A percentile compares a stretch with the other conserved stretches of the same genome.
Evolutionary conservation across 192 early-diverging fungal genomes (phyloP).

Genomic region (Backusella westeae): DNA sequence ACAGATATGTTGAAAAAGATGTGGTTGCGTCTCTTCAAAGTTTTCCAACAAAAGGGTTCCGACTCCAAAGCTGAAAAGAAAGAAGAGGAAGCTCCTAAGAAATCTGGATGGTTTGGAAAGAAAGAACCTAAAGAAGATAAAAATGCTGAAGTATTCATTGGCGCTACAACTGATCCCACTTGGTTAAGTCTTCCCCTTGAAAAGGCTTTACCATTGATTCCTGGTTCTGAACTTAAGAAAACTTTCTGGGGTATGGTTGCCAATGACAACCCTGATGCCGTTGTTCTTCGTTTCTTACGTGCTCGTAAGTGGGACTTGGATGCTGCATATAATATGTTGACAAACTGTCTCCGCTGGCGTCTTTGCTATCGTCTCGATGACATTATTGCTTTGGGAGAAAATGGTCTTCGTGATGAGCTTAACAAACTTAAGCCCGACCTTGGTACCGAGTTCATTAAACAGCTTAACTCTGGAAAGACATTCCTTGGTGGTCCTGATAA

Average conservation of each 20-base stretch:
- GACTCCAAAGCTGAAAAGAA: background rate
- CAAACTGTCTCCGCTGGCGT: conserved; percentile 74
- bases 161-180: conserved; percentile 2
- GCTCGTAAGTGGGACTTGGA: conserved; percentile 88
- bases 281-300: conserved; percentile 79
- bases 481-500: conserved; percentile 51
- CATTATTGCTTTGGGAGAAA: conserved; percentile 42
- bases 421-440: conserved; percentile 39
- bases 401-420: conserved; percentile 33
- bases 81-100: background rate
- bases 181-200: conserved; percentile 16
- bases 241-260: conserved; percentile 63
- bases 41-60: conserved; percentile 34
- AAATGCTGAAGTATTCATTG: conserved; percentile 2
- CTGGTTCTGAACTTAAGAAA: conserved; percentile 37
- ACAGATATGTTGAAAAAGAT: conserved; percentile 45
- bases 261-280: conserved; percentile 68
- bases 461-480: conserved; percentile 49
- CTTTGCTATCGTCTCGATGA: conserved; percentile 49
- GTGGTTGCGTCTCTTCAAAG: conserved; percentile 43
- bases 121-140: background rate
- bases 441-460: conserved; percentile 23
- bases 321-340: conserved; percentile 70
- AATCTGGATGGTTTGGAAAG: conserved; percentile 11
- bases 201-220: conserved; percentile 20